These are phyloP conservation scores for Geotrichum siamense DNA, from an alignment of 1,139 yeast species.

Conservation along the genomic window DNA sequence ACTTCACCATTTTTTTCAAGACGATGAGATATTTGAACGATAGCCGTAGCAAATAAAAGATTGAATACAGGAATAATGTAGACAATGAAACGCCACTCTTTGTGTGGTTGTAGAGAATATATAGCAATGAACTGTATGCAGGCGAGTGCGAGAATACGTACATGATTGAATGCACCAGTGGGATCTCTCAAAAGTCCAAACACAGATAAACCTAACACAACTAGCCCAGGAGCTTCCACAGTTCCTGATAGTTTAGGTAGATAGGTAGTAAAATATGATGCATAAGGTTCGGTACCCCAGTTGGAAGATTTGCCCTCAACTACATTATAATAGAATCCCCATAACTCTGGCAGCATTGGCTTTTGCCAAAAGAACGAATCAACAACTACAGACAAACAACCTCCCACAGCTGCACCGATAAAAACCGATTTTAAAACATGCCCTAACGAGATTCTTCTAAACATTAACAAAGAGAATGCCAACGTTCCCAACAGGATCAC, in stretches of 20 bases:
- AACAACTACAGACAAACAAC: slow-evolving; percentile 42
- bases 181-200: slow-evolving; percentile 37
- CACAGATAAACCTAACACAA: slow-evolving; percentile 34
- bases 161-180: slow-evolving; percentile 28
- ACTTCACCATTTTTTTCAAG: slow-evolving; percentile 7
- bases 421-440: slow-evolving; percentile 39
- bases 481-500: slow-evolving; percentile 50
- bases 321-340: slow-evolving; percentile 66
- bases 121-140: slow-evolving; percentile 48
- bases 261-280: slow-evolving; percentile 48
- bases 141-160: slow-evolving; percentile 41
- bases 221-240: slow-evolving; percentile 9
- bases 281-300: slow-evolving; percentile 82
- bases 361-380: slow-evolving; percentile 77
- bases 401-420: slow-evolving; percentile 53
- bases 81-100: slow-evolving; percentile 87
- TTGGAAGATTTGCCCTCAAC: slow-evolving; percentile 59
- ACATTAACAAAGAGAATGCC: slow-evolving; percentile 32
- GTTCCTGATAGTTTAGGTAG: slow-evolving; percentile 11
- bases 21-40: slow-evolving; percentile 32
- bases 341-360: slow-evolving; percentile 59
- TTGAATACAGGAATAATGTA: slow-evolving; percentile 68
- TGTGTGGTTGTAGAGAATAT: slow-evolving; percentile 82
- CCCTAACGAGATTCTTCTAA: slow-evolving; percentile 41
- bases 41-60: slow-evolving; percentile 57